Base-by-base conservation (phyloP, 164 flowering plant species). In the Amborella trichopoda region DNA sequence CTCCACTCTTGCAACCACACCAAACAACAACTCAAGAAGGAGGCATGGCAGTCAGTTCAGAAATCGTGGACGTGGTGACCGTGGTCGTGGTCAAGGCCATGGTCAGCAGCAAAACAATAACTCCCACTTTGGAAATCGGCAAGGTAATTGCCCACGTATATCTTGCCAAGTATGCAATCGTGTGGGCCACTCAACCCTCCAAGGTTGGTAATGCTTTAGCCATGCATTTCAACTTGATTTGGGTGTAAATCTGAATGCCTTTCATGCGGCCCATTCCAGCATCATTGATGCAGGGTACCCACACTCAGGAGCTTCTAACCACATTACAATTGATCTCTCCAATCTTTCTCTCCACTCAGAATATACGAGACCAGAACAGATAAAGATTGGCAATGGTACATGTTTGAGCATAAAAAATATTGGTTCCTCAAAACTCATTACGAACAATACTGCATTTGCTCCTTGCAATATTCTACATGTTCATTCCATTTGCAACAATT, bases 321-420 rank as follows among this genome's bases (percentile, higher is more conserved):
- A 48, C 6, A 33, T 48, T 14, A 33, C 40, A 28, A 5, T 9
- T n/a, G 18, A 48, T 2, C 3, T 48, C 6, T 10, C 5, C 37
- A 48, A 48, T 20, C 3, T 33, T 2, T 18, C 22, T 4, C 18
- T 22, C 2, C 11, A 33, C 21, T 22, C 40, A 17, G 26, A 32
- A 16, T 33, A 48, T 12, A 14, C 6, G 4, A 16, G 51, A 1
- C 6, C 20, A 32, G 4, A 10, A 4, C 9, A 1, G 14, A 26
- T 33, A 20, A 48, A 32, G 21, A n/a, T 48, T 3, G 51, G 26
- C 3, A 33, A 48, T 48, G 41, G 40, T 8, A 32, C 11, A 48
- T 1, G 51, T 48, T 48, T 48, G 41, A 17, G 3, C 18, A 48
- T 48, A 17, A 1, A 10, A 6, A 3, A 28, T 11, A 33, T 48